Percentiles rank a stretch among this genome's conserved stretches.
phyloP scores from a whole-genome alignment of 2,329 filamentous ascomycete genomes.

The Torrubiella hemipterigena region DNA sequence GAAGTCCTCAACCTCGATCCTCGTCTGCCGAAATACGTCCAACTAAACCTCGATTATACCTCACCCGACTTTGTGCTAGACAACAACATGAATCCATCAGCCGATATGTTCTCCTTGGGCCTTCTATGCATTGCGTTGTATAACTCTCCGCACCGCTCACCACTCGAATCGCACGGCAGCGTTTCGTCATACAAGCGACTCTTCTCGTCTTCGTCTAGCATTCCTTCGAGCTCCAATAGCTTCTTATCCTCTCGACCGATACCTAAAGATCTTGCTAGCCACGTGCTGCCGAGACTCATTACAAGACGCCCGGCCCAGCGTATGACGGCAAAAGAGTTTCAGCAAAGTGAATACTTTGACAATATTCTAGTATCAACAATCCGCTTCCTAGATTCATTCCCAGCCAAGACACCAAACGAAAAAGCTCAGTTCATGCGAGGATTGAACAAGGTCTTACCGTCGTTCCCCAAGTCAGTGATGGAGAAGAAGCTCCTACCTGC shows the following conservation, averaged over 20 bases:
- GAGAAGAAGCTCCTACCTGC: slow-evolving; percentile 90
- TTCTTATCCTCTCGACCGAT: slow-evolving; percentile 71
- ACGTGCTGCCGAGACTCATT: slow-evolving; percentile 75
- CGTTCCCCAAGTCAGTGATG: slow-evolving; percentile 86
- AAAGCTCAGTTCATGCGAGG: slow-evolving; percentile 89
- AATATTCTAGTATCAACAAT: slow-evolving; percentile 95
- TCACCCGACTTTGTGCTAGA: slow-evolving; percentile 93
- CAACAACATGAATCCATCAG: slow-evolving; percentile 68
- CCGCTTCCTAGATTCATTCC: slow-evolving; percentile 82
- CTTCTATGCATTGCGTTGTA: slow-evolving; percentile 82
- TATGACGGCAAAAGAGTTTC: slow-evolving; percentile 80
- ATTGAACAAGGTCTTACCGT: slow-evolving; percentile 72
- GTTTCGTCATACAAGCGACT: slow-evolving; percentile 74
- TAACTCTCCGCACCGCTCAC: slow-evolving; percentile 85
- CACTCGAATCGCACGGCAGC: slow-evolving; percentile 71
- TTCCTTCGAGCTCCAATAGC: slow-evolving; percentile 71
- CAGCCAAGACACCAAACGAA: slow-evolving; percentile 82
- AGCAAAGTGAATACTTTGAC: slow-evolving; percentile 92
- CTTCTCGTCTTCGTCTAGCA: slow-evolving; percentile 65
- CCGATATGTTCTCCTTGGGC: slow-evolving; percentile 91
- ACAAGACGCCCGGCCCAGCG: slow-evolving; percentile 79
- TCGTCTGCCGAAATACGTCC: slow-evolving; percentile 67
- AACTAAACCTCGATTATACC: slow-evolving; percentile 84
- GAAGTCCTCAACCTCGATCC: slow-evolving; percentile 80
- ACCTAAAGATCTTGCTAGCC: slow-evolving; percentile 62